A percentile compares a stretch with the other conserved stretches of the same genome.
Evolutionary conservation across 371 early-diverging fungal genomes (phyloP).

Genomic region (Sporodiniella umbellata): DNA sequence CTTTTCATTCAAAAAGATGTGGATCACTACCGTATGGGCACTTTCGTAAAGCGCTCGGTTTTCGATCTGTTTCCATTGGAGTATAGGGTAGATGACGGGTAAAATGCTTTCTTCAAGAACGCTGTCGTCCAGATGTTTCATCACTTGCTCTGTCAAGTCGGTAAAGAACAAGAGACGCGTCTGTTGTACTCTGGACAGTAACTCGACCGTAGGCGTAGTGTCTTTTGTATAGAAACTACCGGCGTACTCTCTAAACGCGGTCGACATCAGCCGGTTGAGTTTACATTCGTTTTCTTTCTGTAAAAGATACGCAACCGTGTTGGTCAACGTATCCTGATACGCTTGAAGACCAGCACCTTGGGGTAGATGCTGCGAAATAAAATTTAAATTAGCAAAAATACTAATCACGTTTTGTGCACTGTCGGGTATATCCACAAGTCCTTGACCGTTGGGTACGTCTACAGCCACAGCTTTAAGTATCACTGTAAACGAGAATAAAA

Average conservation of each 20-base stretch:
- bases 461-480: constrained; percentile 39
- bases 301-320: constrained; percentile 38
- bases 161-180: constrained; percentile 49
- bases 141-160: constrained; percentile 54
- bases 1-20: constrained; percentile 53
- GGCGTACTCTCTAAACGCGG: constrained; percentile 42
- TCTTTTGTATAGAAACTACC: constrained; percentile 1
- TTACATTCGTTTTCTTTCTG: constrained; percentile 30
- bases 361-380: constrained; percentile 36
- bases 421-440: constrained; percentile 17
- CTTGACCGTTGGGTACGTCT: constrained; percentile 34
- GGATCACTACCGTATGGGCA: constrained; percentile 55
- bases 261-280: constrained; percentile 30
- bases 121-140: constrained; percentile 39
- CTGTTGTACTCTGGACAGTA: constrained; percentile 39
- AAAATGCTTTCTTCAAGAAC: constrained; percentile 47
- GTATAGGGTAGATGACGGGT: constrained; percentile 56
- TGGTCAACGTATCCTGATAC: constrained; percentile 46
- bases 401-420: constrained; percentile 38
- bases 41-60: constrained; percentile 60
- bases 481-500: constrained; percentile 42
- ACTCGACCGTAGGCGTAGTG: constrained; percentile 12
- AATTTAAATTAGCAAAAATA: constrained; percentile 40
- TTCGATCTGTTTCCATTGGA: constrained; percentile 45
- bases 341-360: constrained; percentile 39